Evolutionary conservation across 148 eudicot genomes (phyloP), one percentile per base, ranked within the genome.

Genomic region (Cornus controversa): DNA sequence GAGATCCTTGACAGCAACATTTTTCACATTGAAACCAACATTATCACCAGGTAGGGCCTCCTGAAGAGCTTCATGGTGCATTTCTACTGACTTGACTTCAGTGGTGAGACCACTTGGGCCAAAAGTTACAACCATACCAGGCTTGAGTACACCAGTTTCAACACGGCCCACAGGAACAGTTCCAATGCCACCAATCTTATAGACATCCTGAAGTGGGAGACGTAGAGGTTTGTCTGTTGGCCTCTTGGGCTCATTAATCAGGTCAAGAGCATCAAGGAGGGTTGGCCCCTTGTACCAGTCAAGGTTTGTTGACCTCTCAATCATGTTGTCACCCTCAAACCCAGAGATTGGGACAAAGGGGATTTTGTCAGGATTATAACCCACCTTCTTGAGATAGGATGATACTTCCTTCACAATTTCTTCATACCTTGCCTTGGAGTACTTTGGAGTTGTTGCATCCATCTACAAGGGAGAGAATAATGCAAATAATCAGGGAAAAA

Each of bases 391-490:
- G 53, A 84, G 69, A 40, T 81, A 78, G 24, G 84, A 80, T 5
- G 81, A 78, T 5, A 84, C 84, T 71, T 81, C 84, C 86, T 84
- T 84, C 15, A 84, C 84, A 36, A 84, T 84, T 79, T 78, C 87
- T 18, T 84, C 84, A 24, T 81, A 84, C 77, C 84, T 84, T 8
- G 77, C 73, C 78, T 84, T 81, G 1, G 84, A 84, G 70, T 84
- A 84, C 66, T 81, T 84, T 4, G 87, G 87, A 22, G 87, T 84
- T 13, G 87, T 84, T 40, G 84, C 84, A 75, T 84, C 87, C 87
- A 84, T 84, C 84, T 84, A 69, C 28, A 74, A 5, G 28, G 13
- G 24, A 68, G 57, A 69, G 24, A 68, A 67, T 7, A 50, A 58
- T 8, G 54, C n/a, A 11, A 40, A 40, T 6, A 67, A 31, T 68